Percentiles rank a stretch among this genome's conserved stretches.
phyloP scores from a whole-genome alignment of 75 land plant species.

The Sequoiadendron giganteum region DNA sequence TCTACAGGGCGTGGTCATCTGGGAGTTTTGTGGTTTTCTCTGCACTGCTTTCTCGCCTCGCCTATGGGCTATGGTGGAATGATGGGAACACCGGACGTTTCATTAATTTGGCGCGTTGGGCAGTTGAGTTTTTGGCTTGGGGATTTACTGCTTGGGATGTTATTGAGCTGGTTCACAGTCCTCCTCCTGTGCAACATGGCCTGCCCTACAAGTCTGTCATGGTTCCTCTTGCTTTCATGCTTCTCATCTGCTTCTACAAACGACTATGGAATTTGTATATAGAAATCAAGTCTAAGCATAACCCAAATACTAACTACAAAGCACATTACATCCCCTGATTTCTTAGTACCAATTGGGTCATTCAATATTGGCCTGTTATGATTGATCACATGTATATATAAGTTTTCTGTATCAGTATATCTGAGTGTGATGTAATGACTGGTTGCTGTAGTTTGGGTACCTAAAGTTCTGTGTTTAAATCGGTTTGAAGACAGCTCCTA shows the following conservation, averaged over 20 bases:
- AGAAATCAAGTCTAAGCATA: background rate
- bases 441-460: too few species aligned
- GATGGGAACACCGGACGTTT: background rate
- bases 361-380: background rate
- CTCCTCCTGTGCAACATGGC: background rate
- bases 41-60: background rate
- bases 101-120: background rate
- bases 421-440: too few species aligned
- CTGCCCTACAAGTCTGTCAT: background rate
- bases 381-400: background rate
- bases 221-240: background rate
- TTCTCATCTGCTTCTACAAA: background rate
- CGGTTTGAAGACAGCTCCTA: too few species aligned
- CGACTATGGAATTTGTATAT: background rate
- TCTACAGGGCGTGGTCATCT: slow-evolving; percentile 41
- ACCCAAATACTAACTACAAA: background rate
- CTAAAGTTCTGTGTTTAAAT: too few species aligned
- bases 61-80: slow-evolving; percentile 8
- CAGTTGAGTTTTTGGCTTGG: background rate
- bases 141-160: background rate
- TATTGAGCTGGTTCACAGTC: background rate
- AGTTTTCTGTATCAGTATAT: too few species aligned
- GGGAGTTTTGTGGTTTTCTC: background rate
- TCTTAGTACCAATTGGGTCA: background rate
- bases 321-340: background rate